Percentiles rank a stretch among this genome's conserved stretches.
Conservation (phyloP, 2,329 filamentous ascomycete genomes). For the Diaporthe capsici region DNA sequence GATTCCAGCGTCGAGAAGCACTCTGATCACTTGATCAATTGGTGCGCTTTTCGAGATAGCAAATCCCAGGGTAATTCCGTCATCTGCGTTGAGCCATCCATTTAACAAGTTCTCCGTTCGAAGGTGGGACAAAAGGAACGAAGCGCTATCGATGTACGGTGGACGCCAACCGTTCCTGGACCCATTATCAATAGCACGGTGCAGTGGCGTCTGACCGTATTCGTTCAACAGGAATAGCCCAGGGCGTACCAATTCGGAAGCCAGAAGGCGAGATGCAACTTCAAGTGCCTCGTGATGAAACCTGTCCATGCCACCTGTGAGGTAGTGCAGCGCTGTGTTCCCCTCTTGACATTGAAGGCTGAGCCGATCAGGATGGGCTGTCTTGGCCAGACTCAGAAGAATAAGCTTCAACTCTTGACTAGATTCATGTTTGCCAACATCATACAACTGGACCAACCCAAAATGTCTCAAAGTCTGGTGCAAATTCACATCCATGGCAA, state of each 20-base stretch:
- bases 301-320: background rate
- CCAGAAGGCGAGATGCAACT: background rate
- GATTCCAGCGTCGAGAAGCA: background rate
- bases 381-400: background rate
- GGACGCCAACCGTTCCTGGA: background rate
- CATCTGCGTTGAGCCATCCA: background rate
- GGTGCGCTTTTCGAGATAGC: background rate
- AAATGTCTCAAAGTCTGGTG: background rate
- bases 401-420: background rate
- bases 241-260: background rate
- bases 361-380: background rate
- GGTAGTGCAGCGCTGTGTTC: background rate
- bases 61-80: background rate
- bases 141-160: background rate
- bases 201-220: background rate
- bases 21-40: background rate
- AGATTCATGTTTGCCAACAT: background rate
- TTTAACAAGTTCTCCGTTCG: fast-evolving
- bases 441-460: background rate
- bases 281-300: background rate
- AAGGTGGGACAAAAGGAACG: background rate
- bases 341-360: background rate
- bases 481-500: background rate
- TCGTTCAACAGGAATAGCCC: fast-evolving
- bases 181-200: background rate